Evolutionary conservation across 139 green algal genomes (phyloP), one percentile per base, ranked within the genome.

Genomic region (Zygnema circumcarinatum): DNA sequence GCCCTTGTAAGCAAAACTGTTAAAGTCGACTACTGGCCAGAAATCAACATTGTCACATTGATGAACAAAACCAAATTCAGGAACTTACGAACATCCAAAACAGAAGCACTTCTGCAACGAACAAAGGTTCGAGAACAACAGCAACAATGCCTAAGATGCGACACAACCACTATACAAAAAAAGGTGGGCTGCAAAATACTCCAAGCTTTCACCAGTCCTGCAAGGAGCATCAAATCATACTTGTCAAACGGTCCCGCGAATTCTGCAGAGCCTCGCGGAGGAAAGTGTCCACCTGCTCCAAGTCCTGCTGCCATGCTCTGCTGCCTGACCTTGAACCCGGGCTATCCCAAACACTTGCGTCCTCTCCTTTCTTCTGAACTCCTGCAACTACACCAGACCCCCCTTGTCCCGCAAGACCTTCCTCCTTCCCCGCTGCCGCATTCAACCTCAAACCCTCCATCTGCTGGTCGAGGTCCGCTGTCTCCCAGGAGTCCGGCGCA

Each of bases 171-270:
- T n/a, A n/a, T n/a, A n/a, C n/a, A n/a, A n/a, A n/a, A n/a, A n/a
- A n/a, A n/a, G n/a, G n/a, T n/a, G n/a, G n/a, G n/a, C n/a, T n/a
- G n/a, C n/a, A n/a, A n/a, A n/a, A n/a, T n/a, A n/a, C n/a, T n/a
- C n/a, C n/a, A n/a, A n/a, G n/a, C n/a, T n/a, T n/a, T n/a, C n/a
- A n/a, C n/a, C n/a, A n/a, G n/a, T n/a, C n/a, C n/a, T n/a, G n/a
- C n/a, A n/a, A n/a, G n/a, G n/a, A n/a, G n/a, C n/a, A n/a, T n/a
- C 16, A 62, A 82, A 82, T 36, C 79, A 40, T 80, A 86, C 80
- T 86, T 1, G 80, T 86, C 62, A 86, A 69, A 56, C 80, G 52
- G 31, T 86, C 80, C 36, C 80, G 80, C 36, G 80, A 40, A 38
- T 86, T 86, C 20, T 82, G 16, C 1, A 86, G 80, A 42, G 80